These are phyloP conservation scores for Globisporangium perplexum DNA, from an alignment of 352 stramenopile genomes.

Conservation along the genomic window DNA sequence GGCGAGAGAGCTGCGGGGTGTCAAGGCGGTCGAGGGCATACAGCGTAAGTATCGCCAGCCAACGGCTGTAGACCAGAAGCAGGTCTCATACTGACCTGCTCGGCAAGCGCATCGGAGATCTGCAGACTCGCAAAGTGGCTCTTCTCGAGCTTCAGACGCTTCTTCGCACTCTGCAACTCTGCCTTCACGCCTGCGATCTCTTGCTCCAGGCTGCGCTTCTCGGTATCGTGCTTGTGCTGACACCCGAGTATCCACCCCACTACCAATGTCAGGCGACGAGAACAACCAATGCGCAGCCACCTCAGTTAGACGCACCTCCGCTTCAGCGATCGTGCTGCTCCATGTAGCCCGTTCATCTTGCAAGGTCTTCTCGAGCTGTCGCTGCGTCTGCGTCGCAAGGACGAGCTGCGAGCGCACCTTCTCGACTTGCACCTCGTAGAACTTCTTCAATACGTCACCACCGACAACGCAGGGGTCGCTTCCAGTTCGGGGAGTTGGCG, in stretches of 20 bases:
- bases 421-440: constrained; percentile 78
- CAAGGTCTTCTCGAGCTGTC: constrained; percentile 39
- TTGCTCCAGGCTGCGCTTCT: constrained; percentile 15
- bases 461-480: constrained; percentile 8
- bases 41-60: too few relatives aligned
- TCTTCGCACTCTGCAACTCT: constrained; percentile 19
- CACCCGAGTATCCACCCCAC: too few relatives aligned
- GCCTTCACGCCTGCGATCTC: constrained; percentile 18
- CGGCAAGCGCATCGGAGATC: constrained; percentile 56
- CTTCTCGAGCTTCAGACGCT: constrained; percentile 60
- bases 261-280: background rate
- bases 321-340: constrained; percentile 10
- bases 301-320: constrained; percentile 20
- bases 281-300: background rate
- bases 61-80: too few relatives aligned
- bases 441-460: constrained; percentile 62
- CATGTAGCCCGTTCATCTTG: constrained; percentile 34
- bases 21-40: background rate
- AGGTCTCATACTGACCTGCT: constrained; percentile 37
- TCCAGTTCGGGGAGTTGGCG: background rate
- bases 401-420: constrained; percentile 61
- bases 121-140: constrained; percentile 48
- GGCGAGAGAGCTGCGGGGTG: constrained; percentile 26
- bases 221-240: constrained; percentile 6
- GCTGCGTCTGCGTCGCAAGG: constrained; percentile 36